Percentiles rank a stretch among this genome's conserved stretches.
phyloP scores from a whole-genome alignment of 2,329 filamentous ascomycete species.

The Colletotrichum cuscutae region DNA sequence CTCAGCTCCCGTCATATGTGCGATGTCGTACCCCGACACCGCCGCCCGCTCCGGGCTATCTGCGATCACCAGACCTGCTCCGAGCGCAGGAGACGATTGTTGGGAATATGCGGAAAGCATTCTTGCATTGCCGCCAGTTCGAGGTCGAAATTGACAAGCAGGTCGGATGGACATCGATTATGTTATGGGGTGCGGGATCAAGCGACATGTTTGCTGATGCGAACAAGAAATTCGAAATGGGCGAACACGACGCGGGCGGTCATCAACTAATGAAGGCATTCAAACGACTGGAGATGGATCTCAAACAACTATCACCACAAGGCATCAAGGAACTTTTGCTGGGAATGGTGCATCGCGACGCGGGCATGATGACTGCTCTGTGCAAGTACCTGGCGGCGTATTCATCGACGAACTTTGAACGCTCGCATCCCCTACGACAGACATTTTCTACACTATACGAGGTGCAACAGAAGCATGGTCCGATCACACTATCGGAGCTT shows the following conservation, averaged over 20 bases:
- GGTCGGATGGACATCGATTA: conserved; percentile 52
- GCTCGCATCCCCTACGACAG: conserved; percentile 53
- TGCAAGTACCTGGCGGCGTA: conserved; percentile 58
- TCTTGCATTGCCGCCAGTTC: conserved; percentile 55
- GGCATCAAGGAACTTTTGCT: conserved; percentile 55
- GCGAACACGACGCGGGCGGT: conserved; percentile 52
- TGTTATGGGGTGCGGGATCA: conserved; percentile 56
- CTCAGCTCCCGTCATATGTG: conserved; percentile 54
- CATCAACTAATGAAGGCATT: conserved; percentile 54
- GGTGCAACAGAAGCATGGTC: conserved; percentile 56
- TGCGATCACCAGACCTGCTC: conserved; percentile 54
- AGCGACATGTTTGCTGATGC: conserved; percentile 56
- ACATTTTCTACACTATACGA: conserved; percentile 56
- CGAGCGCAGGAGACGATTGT: conserved; percentile 56
- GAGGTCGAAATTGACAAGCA: conserved; percentile 50
- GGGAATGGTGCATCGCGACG: conserved; percentile 55
- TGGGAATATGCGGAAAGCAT: conserved; percentile 56
- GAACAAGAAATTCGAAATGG: conserved; percentile 53
- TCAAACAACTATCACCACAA: conserved; percentile 54
- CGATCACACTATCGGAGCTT: conserved; percentile 53
- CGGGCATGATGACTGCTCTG: conserved; percentile 56
- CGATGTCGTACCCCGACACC: conserved; percentile 58
- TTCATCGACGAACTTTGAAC: conserved; percentile 54
- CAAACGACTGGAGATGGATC: conserved; percentile 53
- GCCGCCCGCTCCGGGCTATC: conserved; percentile 52